Conservation (phyloP, 108 stramenopile genomes). For the Cyclostephanos invisitatus region DNA sequence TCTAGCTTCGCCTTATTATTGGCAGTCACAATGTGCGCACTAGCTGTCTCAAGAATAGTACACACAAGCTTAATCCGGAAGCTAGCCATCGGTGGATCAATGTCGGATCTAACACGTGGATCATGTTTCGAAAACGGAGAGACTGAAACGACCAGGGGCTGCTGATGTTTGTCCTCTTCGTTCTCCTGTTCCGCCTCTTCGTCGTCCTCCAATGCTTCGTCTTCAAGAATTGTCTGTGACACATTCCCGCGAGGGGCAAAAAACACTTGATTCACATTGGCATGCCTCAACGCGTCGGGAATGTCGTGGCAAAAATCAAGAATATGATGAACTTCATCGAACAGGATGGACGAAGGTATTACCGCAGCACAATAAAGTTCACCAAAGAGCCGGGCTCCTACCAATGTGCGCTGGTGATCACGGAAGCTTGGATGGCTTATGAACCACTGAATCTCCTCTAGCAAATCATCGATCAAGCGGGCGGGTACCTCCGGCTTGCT, state of each 20-base stretch:
- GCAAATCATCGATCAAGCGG: slow-evolving; percentile 78
- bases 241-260: slow-evolving; percentile 43
- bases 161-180: slow-evolving; percentile 26
- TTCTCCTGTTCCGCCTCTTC: slow-evolving; percentile 40
- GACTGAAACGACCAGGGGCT: slow-evolving; percentile 59
- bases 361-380: slow-evolving; percentile 79
- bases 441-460: slow-evolving; percentile 90
- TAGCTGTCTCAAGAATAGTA: slow-evolving; percentile 76
- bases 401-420: slow-evolving; percentile 88
- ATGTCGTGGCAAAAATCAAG: slow-evolving; percentile 92
- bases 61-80: slow-evolving; percentile 89
- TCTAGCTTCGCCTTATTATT: slow-evolving; percentile 66
- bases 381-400: slow-evolving; percentile 84
- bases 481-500: slow-evolving; percentile 73
- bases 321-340: slow-evolving; percentile 83
- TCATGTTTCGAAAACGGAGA: slow-evolving; percentile 81
- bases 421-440: slow-evolving; percentile 81
- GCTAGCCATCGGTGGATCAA: slow-evolving; percentile 86
- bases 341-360: slow-evolving; percentile 68
- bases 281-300: slow-evolving; percentile 68
- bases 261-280: slow-evolving; percentile 49
- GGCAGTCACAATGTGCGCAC: slow-evolving; percentile 65
- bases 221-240: slow-evolving; percentile 76
- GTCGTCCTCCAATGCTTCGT: slow-evolving; percentile 78
- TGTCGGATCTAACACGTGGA: slow-evolving; percentile 78